These are phyloP conservation scores for Lactifluus pinguis DNA, from an alignment of 768 basidiomycete species.

Conservation along the genomic window DNA sequence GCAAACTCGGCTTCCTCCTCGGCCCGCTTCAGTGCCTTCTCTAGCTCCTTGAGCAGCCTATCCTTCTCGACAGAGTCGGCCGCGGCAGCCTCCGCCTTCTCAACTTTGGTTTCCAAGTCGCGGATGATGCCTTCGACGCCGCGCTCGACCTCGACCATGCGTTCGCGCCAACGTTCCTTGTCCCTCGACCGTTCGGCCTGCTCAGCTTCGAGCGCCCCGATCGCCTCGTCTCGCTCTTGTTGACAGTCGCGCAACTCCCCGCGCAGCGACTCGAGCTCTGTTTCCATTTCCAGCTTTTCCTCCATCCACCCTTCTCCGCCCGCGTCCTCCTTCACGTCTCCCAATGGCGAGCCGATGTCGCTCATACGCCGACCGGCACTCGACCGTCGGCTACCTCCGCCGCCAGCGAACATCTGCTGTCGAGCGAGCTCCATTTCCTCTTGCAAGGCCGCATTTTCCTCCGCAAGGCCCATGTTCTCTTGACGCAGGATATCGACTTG, in stretches of 20 bases:
- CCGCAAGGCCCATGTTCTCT: constrained; percentile 19
- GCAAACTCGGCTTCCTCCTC: constrained; percentile 48
- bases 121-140: constrained; percentile 59
- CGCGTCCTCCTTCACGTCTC: constrained; percentile 55
- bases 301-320: constrained; percentile 61
- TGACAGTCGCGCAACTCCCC: constrained; percentile 30
- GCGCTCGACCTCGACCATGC: constrained; percentile 62
- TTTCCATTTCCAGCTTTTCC: constrained; percentile 51
- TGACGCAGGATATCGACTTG: constrained; percentile 48
- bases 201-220: constrained; percentile 43
- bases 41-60: constrained; percentile 36
- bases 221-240: constrained; percentile 31
- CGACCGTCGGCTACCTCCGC: constrained; percentile 27
- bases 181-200: constrained; percentile 50
- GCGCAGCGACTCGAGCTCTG: constrained; percentile 26
- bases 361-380: constrained; percentile 41
- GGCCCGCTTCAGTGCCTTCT: constrained; percentile 36
- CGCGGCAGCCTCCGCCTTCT: constrained; percentile 41
- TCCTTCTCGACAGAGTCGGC: constrained; percentile 32
- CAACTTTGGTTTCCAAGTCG: constrained; percentile 51
- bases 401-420: constrained; percentile 8
- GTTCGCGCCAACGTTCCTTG: constrained; percentile 59
- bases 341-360: constrained; percentile 40
- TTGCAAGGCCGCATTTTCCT: constrained; percentile 12
- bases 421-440: constrained; percentile 19